phyloP scores from a whole-genome alignment of 176 grass and related monocot genomes.

The Poa pratensis region DNA sequence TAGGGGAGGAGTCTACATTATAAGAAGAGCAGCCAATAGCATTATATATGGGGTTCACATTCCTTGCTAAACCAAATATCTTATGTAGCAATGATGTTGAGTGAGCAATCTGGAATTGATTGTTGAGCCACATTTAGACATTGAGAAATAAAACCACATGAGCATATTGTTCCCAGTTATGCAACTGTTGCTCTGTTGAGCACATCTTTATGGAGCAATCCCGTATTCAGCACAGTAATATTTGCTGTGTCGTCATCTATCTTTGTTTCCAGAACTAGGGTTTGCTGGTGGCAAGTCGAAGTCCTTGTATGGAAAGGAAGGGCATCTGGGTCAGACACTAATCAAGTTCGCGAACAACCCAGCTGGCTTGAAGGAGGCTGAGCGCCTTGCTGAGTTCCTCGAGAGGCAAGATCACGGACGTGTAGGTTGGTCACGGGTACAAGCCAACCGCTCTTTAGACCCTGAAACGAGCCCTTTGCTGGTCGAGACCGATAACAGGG shows the following conservation, averaged over 20 bases:
- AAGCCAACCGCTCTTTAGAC: conserved; percentile 51
- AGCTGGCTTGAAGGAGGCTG: conserved; percentile 85
- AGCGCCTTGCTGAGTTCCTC: conserved; percentile 71
- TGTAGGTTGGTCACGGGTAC: conserved; percentile 64
- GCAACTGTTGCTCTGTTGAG: conserved; percentile 44
- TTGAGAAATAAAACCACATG: conserved; percentile 26
- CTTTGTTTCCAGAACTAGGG: conserved; percentile 86
- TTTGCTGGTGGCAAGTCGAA: conserved; percentile 87
- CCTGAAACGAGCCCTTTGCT: conserved; percentile 80
- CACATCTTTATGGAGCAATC: conserved; percentile 44
- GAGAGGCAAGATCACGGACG: conserved; percentile 77
- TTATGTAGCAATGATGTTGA: conserved; percentile 14
- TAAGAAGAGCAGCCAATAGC: neutral
- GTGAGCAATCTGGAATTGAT: conserved; percentile 39
- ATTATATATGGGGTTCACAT: neutral
- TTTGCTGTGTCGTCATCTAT: conserved; percentile 50
- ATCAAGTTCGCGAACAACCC: conserved; percentile 75
- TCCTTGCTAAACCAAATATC: conserved; percentile 22
- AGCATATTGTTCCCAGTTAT: conserved; percentile 24
- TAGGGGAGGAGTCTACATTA: neutral
- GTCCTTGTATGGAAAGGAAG: conserved; percentile 92
- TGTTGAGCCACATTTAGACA: conserved; percentile 27
- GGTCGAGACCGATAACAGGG: conserved; percentile 68
- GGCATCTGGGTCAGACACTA: conserved; percentile 80
- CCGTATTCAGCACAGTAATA: conserved; percentile 48